phyloP scores from a whole-genome alignment of 495 filamentous ascomycete species.

The Talaromyces stipitatus region DNA sequence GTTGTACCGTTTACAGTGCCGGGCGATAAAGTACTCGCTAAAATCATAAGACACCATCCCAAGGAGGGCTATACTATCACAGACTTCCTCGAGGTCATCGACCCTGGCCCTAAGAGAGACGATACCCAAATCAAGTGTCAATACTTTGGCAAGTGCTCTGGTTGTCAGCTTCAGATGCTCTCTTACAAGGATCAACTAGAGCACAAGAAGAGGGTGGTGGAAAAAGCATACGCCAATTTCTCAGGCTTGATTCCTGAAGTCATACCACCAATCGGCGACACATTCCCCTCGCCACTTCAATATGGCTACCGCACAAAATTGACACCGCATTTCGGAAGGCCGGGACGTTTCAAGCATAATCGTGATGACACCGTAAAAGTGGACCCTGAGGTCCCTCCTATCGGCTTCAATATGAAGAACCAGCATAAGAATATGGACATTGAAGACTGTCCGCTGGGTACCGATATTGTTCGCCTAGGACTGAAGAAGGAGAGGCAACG shows the following conservation, averaged over 20 bases:
- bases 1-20: constrained; percentile 85
- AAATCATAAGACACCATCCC: constrained; percentile 62
- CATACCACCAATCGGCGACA: constrained; percentile 70
- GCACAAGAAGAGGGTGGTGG: constrained; percentile 78
- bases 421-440: constrained; percentile 72
- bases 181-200: constrained; percentile 77
- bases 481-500: constrained; percentile 65
- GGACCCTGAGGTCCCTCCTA: constrained; percentile 55
- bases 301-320: constrained; percentile 95
- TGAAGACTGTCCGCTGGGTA: constrained; percentile 94
- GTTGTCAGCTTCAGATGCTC: constrained; percentile 97
- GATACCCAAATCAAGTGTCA: constrained; percentile 68
- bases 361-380: constrained; percentile 23
- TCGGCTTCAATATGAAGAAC: constrained; percentile 87
- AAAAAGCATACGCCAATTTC: constrained; percentile 89
- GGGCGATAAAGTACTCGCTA: constrained; percentile 72
- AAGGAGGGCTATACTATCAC: constrained; percentile 57
- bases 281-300: constrained; percentile 80
- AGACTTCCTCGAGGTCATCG: constrained; percentile 72
- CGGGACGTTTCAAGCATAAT: constrained; percentile 31
- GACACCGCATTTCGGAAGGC: constrained; percentile 84
- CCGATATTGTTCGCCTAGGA: constrained; percentile 69
- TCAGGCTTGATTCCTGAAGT: constrained; percentile 68
- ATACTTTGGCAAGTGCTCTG: constrained; percentile 83
- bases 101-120: constrained; percentile 66